These are phyloP conservation scores for Sugiyamaella boreocaroliniensis DNA, from an alignment of 805 yeast species.

Conservation along the genomic window DNA sequence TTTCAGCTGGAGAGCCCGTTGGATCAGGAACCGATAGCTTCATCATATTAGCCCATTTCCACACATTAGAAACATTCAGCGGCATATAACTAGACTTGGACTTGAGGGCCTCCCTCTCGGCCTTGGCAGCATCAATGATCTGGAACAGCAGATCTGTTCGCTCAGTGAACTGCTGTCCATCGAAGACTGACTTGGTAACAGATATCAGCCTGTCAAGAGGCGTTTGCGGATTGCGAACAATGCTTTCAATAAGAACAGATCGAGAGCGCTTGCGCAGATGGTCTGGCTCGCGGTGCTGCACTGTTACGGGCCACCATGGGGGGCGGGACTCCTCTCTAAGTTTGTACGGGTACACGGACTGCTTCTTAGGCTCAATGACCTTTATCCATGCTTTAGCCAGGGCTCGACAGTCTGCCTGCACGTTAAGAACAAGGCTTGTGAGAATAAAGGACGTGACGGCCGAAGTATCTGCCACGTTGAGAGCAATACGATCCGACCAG, in stretches of 20 bases:
- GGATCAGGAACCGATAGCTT: too few species aligned
- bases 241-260: conserved; percentile 36
- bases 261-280: conserved; percentile 59
- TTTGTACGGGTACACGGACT: conserved; percentile 57
- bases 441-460: conserved; percentile 23
- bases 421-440: conserved; percentile 35
- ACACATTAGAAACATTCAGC: too few species aligned
- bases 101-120: too few species aligned
- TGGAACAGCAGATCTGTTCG: too few species aligned
- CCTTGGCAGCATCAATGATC: too few species aligned
- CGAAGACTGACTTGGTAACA: too few species aligned
- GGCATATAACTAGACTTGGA: too few species aligned
- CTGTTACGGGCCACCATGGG: conserved; percentile 61
- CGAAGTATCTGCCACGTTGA: neutral
- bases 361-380: conserved; percentile 59
- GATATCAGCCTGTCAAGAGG: neutral
- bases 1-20: too few species aligned
- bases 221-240: neutral
- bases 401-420: conserved; percentile 52
- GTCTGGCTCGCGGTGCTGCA: conserved; percentile 66
- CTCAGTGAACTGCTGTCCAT: too few species aligned
- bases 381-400: conserved; percentile 66
- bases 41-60: neutral
- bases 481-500: too few species aligned
- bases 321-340: conserved; percentile 46